Evolutionary conservation across 331 rosid genomes (phyloP), one percentile per base, ranked within the genome.

Genomic region (Ulmus americana): DNA sequence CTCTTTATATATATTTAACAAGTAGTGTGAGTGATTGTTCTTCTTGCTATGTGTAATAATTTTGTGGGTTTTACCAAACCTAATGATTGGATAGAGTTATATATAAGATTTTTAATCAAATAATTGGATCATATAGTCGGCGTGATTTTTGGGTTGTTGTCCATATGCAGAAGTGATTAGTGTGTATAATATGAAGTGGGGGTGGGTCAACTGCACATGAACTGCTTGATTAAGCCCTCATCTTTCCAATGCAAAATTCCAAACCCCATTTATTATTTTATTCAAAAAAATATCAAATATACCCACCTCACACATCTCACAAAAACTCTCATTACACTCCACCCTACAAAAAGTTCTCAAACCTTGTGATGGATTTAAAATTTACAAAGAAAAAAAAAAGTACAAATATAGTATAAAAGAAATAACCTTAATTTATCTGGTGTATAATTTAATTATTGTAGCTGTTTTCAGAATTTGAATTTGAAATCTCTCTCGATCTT

Each of bases 191-290:
- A 72, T 59, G 67, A 45, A 72, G 77, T 81, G 70, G 74, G 80
- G 74, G 80, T 78, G 73, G 84, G 85, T 80, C 79, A 79, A 83
- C 81, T 55, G 68, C 87, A 83, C 90, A 86, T 84, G 86, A 79
- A 63, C 74, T 69, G 63, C 77, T 68, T 72, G 49, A 71, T 68
- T 15, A n/a, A 43, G n/a, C 5, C 41, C 40, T 28, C 35, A 13
- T 13, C 51, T 43, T 43, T 8, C 8, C 7, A 61, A 61, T 61
- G 11, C 53, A 5, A 61, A 49, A 49, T 14, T 61, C 44, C 20
- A 12, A 56, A 56, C 6, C 28, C 28, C 9, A n/a, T 50, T 6
- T 5, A 50, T 10, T 15, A n/a, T 13, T 28, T 28, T 28, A 28
- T 28, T 2, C 35, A 20, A 3, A 14, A 20, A 45, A 56, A 72